Conservation (phyloP, 306 rosid species). For the Quercus variabilis region DNA sequence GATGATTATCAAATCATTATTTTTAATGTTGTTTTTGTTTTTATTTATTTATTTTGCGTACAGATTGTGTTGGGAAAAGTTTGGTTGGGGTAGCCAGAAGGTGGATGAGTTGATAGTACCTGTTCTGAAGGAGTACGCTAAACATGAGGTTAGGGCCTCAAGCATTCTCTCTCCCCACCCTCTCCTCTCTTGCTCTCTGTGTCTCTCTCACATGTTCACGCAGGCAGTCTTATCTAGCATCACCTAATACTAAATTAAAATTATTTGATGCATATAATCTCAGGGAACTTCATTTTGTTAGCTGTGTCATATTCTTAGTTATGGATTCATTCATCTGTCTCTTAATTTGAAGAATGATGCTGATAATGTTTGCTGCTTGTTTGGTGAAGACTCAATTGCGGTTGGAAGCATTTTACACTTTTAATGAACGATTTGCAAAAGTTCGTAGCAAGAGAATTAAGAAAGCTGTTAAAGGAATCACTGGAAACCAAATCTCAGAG, state of each 20-base stretch:
- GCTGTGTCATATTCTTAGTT: conserved; percentile 3
- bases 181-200: background rate
- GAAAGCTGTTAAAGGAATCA: conserved; percentile 81
- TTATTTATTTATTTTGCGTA: background rate
- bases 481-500: conserved; percentile 52
- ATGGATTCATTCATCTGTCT: background rate
- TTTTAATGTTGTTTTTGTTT: background rate
- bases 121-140: conserved; percentile 79
- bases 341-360: conserved; percentile 13
- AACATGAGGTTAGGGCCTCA: conserved; percentile 60
- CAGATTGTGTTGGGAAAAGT: conserved; percentile 96
- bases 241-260: background rate
- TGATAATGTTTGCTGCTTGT: conserved; percentile 25
- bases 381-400: conserved; percentile 82
- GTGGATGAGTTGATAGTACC: conserved; percentile 84
- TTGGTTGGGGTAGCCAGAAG: conserved; percentile 85
- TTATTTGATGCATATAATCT: conserved; percentile 12
- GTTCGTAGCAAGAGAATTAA: conserved; percentile 89
- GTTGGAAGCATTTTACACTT: conserved; percentile 87
- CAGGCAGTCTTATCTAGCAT: background rate
- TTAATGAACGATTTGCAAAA: conserved; percentile 89
- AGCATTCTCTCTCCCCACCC: conserved; percentile 4
- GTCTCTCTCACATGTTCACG: background rate
- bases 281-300: conserved; percentile 7
- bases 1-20: background rate